Evolutionary conservation across 352 stramenopile genomes (phyloP), one percentile per base, ranked within the genome.

Genomic region (Phytophthora podocarpi): DNA sequence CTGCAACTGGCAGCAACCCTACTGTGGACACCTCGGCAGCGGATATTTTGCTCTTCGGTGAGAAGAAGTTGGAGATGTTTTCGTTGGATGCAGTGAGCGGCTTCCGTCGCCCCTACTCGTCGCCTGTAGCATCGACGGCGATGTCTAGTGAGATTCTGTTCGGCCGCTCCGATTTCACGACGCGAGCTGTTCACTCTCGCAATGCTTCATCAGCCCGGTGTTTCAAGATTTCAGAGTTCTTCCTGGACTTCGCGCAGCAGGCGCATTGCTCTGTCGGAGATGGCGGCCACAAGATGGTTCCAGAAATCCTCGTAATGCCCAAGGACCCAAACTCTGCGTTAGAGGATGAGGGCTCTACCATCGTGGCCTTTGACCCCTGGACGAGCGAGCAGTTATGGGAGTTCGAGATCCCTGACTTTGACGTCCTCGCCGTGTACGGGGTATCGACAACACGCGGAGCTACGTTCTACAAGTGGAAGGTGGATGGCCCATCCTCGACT

Each of bases 171-270:
- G 82, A 92, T 46, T 90, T 89, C 45, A 87, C 64, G 51, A 93
- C 85, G 0, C 70, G 76, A 36, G 83, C 82, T 15, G 67, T 95
- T 12, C 72, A 91, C 47, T 64, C 76, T 8, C 66, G 68, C 10
- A 91, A 95, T 56, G 57, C 74, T 41, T 90, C 76, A 10, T 70
- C 68, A 9, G 72, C 83, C 40, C 71, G 80, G 15, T 95, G 85
- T 49, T 89, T 95, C 50, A 89, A 78, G 50, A 89, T 95, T 40
- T 87, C 83, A 1, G 85, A 95, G 65, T 95, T 87, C 52, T 95
- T 95, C 53, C 34, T 95, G 21, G 80, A 95, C 59, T 89, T 95
- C 48, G 72, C 78, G 0, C 64, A 78, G 20, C 67, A 81, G 8
- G 67, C 82, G 13, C 70, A 72, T 36, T 95, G 85, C 46, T 64